Evolutionary conservation across 2,329 filamentous ascomycete genomes (phyloP).

Genomic region (Byssochlamys sp.): DNA sequence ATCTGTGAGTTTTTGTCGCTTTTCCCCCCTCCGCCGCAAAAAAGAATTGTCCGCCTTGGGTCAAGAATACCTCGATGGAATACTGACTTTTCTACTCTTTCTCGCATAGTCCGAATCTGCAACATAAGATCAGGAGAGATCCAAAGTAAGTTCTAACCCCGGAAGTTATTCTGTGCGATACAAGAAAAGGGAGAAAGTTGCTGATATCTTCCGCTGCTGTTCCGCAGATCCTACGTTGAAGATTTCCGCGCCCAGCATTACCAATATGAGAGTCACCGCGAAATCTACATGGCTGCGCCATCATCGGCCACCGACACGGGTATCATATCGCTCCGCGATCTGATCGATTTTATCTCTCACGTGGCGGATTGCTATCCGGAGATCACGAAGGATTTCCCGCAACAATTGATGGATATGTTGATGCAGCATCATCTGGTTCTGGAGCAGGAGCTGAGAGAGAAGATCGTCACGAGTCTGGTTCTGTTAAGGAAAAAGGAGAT

Average conservation of each 20-base stretch:
- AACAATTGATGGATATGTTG: conserved; percentile 72
- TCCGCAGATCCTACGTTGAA: conserved; percentile 66
- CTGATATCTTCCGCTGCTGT: conserved; percentile 3
- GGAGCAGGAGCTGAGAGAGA: conserved; percentile 78
- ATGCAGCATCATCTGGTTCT: conserved; percentile 72
- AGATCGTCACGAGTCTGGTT: conserved; percentile 83
- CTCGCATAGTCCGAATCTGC: conserved; percentile 59
- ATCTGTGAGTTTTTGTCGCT: conserved; percentile 51
- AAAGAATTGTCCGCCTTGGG: conserved; percentile 5
- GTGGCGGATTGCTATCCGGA: conserved; percentile 86
- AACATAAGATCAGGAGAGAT: conserved; percentile 84
- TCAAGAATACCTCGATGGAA: conserved; percentile 15
- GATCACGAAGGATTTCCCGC: conserved; percentile 65
- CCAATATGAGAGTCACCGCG: conserved; percentile 82
- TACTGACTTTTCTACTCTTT: conserved; percentile 12
- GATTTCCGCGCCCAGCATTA: conserved; percentile 82
- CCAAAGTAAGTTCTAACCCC: conserved; percentile 50
- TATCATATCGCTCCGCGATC: conserved; percentile 73
- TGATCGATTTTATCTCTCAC: conserved; percentile 88
- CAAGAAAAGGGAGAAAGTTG: not conserved
- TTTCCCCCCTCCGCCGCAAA: not conserved
- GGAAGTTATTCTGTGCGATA: not conserved
- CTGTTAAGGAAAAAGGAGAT: conserved; percentile 83
- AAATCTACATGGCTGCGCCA: conserved; percentile 82
- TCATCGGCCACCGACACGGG: conserved; percentile 66